Evolutionary conservation across 768 basidiomycete species (phyloP), one percentile per base, ranked within the genome.

Genomic region (Amanita polypyramis): DNA sequence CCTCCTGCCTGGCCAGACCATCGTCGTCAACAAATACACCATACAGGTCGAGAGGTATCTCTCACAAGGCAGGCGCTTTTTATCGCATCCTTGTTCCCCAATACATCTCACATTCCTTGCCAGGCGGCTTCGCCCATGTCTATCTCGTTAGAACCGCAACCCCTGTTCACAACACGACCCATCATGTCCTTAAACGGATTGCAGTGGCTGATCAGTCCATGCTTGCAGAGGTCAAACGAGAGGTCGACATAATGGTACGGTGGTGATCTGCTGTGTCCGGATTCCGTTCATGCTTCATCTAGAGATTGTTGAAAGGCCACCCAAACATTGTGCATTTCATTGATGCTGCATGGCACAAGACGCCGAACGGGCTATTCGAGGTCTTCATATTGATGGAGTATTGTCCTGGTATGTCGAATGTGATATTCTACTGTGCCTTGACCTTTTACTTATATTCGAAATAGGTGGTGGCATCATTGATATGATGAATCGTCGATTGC

Each of bases 371-470:
- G 25, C 75, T 79, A 40, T 92, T 85, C 59, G 96, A 98, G 65
- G 94, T 98, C 14, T 96, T 96, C 62, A 98, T 99, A 62, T 75
- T 99, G 52, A 99, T 99, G 96, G 96, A 99, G 62, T 96, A 84
- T 64, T 95, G 92, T 63, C 75, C 90, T 52, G 94, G 93, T 83
- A 59, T 54, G 75, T 66, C 21, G 5, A 20, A 35, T 8, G 20
- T 10, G 36, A 10, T 20, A 47, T 44, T 9, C 42, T 23, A 29
- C 44, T 8, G 6, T 14, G 15, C 19, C 37, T 15, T 30, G 43
- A 30, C 33, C 19, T 36, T 15, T 30, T 45, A 30, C 33, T 57
- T 35, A 57, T 57, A 47, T 43, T 33, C 20, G 19, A 10, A 19
- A 23, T 15, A 91, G 93, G 93, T 41, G 96, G 96, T 33, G 96